These are phyloP conservation scores for Paraphoma sp. DNA, from an alignment of 2,329 filamentous ascomycete genomes.

Conservation along the genomic window DNA sequence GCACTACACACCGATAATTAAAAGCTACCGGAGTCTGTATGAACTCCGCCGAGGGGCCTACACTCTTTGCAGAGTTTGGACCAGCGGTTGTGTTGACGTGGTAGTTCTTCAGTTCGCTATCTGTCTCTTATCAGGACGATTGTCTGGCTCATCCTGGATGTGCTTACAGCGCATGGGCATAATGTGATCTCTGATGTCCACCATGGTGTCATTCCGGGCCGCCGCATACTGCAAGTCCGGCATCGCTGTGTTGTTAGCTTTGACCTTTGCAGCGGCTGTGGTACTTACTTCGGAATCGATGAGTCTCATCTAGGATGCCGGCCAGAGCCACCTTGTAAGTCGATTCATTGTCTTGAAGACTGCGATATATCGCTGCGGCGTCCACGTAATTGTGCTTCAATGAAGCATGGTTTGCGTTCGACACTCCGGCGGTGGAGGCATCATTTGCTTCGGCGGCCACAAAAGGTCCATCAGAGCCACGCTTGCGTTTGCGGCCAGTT, in stretches of 20 bases:
- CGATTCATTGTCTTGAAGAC: slow-evolving; percentile 72
- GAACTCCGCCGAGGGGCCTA: slow-evolving; percentile 81
- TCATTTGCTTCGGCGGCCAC: slow-evolving; percentile 41
- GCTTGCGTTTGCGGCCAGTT: slow-evolving; percentile 85
- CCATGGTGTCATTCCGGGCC: slow-evolving; percentile 71
- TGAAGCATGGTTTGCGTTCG: neutral
- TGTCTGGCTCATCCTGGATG: neutral
- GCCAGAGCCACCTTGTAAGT: slow-evolving; percentile 73
- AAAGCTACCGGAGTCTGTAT: slow-evolving; percentile 77
- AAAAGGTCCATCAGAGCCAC: slow-evolving; percentile 73
- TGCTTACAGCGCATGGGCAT: slow-evolving; percentile 72
- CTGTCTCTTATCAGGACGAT: slow-evolving; percentile 40
- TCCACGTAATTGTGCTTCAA: slow-evolving; percentile 19
- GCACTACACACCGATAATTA: slow-evolving; percentile 57
- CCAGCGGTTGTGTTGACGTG: slow-evolving; percentile 47
- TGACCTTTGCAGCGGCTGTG: neutral
- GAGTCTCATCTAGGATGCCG: slow-evolving; percentile 77
- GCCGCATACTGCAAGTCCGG: slow-evolving; percentile 88
- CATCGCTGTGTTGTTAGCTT: slow-evolving; percentile 58
- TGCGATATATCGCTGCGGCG: slow-evolving; percentile 61
- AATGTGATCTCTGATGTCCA: slow-evolving; percentile 73
- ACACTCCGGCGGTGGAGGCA: neutral
- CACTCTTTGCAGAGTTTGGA: slow-evolving; percentile 70
- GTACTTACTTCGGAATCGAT: slow-evolving; percentile 76
- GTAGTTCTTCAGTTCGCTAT: slow-evolving; percentile 68